Evolutionary conservation across 257 asterid genomes (phyloP).

Genomic region (Solanum phureja): DNA sequence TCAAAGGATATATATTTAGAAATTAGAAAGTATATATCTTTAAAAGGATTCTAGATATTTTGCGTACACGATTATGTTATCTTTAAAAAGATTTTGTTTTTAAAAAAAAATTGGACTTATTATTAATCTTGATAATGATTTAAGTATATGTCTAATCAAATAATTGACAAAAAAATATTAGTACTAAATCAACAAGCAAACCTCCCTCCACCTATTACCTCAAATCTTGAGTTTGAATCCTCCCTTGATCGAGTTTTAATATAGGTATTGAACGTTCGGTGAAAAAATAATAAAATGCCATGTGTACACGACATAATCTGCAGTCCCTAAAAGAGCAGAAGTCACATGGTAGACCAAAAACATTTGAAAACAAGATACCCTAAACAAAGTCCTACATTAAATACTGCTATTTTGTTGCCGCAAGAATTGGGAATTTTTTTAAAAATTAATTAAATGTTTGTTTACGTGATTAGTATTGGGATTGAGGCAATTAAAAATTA

Average conservation of each 20-base stretch:
- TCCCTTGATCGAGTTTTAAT: not conserved
- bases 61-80: not conserved
- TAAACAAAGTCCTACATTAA: slow-evolving; percentile 11
- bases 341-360: slow-evolving; percentile 51
- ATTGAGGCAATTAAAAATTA: not conserved
- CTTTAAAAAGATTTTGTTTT: not conserved
- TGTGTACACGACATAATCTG: slow-evolving; percentile 1
- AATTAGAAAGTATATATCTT: not conserved
- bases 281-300: not conserved
- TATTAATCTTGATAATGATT: not conserved
- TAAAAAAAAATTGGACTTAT: not conserved
- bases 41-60: not conserved
- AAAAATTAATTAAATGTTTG: not conserved
- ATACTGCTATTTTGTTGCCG: slow-evolving; percentile 25
- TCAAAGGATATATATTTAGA: not conserved
- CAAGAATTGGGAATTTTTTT: slow-evolving; percentile 19
- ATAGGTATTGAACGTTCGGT: accelerated
- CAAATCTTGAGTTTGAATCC: not conserved
- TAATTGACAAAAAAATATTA: not conserved
- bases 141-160: not conserved
- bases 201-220: not conserved
- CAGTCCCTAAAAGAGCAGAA: slow-evolving; percentile 22
- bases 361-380: slow-evolving; percentile 6
- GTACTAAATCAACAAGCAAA: not conserved
- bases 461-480: slow-evolving; percentile 4